A percentile compares a stretch with the other conserved stretches of the same genome.
Conservation (phyloP, 208 protist genomes). For the Crithidia acanthocephali region DNA sequence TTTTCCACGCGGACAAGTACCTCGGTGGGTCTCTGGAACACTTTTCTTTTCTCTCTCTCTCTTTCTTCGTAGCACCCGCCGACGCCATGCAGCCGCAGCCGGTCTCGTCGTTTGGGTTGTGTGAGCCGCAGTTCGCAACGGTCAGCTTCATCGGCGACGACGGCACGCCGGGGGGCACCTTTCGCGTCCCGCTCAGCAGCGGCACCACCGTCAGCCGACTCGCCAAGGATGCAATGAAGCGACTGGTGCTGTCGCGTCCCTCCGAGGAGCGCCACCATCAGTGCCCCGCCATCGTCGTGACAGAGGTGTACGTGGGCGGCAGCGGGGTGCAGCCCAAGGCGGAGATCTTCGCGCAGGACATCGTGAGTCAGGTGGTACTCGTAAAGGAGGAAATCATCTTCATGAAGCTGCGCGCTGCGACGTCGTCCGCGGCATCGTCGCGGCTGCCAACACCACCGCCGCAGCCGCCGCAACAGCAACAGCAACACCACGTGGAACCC, state of each 20-base stretch:
- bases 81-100: background rate
- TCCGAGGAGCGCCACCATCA: conserved; percentile 13
- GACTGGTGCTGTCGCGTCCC: conserved; percentile 60
- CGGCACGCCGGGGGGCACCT: conserved; percentile 39
- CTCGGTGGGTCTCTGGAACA: too few relatives aligned
- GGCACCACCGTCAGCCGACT: conserved; percentile 77
- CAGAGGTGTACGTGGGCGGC: conserved; percentile 74
- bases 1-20: too few relatives aligned
- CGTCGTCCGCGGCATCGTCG: conserved; percentile 13
- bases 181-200: conserved; percentile 76
- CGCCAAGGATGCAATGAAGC: conserved; percentile 84
- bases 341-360: conserved; percentile 80
- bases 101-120: background rate
- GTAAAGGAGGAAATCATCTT: conserved; percentile 78
- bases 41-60: background rate
- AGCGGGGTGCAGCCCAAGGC: conserved; percentile 47
- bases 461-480: conserved; percentile 4
- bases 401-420: conserved; percentile 50
- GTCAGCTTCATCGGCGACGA: conserved; percentile 67
- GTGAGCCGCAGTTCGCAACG: conserved; percentile 77
- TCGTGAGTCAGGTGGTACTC: conserved; percentile 62
- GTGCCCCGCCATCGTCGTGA: conserved; percentile 49
- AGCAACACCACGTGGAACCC: too few relatives aligned
- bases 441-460: conserved; percentile 12
- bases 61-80: background rate